Evolutionary conservation across 305 asterid genomes (phyloP).

Genomic region (Fraxinus sp.): DNA sequence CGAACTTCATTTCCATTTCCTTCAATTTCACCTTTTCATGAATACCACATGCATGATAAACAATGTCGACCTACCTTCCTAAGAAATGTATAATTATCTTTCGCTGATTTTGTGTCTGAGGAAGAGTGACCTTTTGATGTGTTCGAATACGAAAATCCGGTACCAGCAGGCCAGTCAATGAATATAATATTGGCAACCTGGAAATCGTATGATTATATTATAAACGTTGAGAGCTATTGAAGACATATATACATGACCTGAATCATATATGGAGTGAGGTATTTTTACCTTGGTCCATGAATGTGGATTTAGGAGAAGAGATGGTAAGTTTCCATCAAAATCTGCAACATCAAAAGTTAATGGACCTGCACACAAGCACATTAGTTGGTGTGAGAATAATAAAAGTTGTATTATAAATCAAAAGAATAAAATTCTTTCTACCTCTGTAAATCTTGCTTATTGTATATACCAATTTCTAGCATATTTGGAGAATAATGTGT

Average conservation of each 20-base stretch:
- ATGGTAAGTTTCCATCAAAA: neutral
- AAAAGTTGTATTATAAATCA: too few relatives aligned
- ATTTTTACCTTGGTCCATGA: neutral
- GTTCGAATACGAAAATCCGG: conserved; percentile 38
- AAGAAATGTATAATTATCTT: conserved; percentile 34
- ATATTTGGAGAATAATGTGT: too few relatives aligned
- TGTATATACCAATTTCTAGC: too few relatives aligned
- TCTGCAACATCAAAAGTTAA: neutral
- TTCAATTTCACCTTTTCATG: neutral
- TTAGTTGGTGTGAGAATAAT: neutral
- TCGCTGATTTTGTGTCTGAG: conserved; percentile 33
- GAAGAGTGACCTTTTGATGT: conserved; percentile 33
- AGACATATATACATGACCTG: too few relatives aligned
- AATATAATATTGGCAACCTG: conserved; percentile 47
- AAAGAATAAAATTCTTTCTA: too few relatives aligned
- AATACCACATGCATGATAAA: neutral
- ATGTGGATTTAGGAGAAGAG: neutral
- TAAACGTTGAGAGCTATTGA: too few relatives aligned
- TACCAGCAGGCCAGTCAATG: conserved; percentile 25
- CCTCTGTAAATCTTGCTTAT: too few relatives aligned
- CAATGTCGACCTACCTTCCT: conserved; percentile 23
- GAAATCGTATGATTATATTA: neutral
- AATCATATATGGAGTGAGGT: neutral
- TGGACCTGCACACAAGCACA: neutral
- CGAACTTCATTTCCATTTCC: neutral